These are phyloP conservation scores for Termitomyces sp. DNA, from an alignment of 768 basidiomycete species.

Conservation along the genomic window DNA sequence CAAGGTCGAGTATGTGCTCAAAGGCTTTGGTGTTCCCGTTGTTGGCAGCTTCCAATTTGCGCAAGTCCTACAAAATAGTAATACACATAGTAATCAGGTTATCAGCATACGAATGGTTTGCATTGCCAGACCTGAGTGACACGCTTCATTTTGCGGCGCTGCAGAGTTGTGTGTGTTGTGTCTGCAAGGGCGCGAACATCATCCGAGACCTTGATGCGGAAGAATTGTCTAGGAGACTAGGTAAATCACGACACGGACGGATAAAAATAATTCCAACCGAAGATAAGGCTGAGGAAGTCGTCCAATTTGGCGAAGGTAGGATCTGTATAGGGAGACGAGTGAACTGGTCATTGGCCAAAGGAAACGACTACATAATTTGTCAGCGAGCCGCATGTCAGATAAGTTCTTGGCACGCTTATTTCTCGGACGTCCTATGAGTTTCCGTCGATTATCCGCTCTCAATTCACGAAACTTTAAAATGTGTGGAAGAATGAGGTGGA, in stretches of 20 bases:
- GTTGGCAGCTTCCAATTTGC: constrained; percentile 54
- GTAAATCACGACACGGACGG: not conserved
- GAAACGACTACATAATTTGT: not conserved
- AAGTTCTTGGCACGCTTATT: not conserved
- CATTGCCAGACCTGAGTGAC: constrained; percentile 45
- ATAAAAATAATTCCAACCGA: constrained; percentile 28
- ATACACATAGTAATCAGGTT: not conserved
- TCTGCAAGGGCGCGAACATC: constrained; percentile 51
- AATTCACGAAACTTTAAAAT: not conserved
- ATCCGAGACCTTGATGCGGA: constrained; percentile 55
- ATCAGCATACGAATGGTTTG: not conserved
- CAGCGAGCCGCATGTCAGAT: not conserved
- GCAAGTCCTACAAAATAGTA: constrained; percentile 43
- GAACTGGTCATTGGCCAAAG: constrained; percentile 3
- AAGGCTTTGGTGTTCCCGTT: constrained; percentile 48
- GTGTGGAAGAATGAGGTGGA: not conserved
- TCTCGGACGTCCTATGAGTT: constrained; percentile 4
- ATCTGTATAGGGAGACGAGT: constrained; percentile 37
- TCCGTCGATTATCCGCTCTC: constrained; percentile 8
- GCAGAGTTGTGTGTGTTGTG: constrained; percentile 30
- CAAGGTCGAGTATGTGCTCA: constrained; percentile 57
- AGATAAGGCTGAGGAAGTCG: constrained; percentile 43
- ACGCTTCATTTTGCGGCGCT: constrained; percentile 43
- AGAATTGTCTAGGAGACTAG: constrained; percentile 54
- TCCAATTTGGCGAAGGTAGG: constrained; percentile 40